Evolutionary conservation across 2,329 filamentous ascomycete genomes (phyloP).

Genomic region (Diaporthe sp.): DNA sequence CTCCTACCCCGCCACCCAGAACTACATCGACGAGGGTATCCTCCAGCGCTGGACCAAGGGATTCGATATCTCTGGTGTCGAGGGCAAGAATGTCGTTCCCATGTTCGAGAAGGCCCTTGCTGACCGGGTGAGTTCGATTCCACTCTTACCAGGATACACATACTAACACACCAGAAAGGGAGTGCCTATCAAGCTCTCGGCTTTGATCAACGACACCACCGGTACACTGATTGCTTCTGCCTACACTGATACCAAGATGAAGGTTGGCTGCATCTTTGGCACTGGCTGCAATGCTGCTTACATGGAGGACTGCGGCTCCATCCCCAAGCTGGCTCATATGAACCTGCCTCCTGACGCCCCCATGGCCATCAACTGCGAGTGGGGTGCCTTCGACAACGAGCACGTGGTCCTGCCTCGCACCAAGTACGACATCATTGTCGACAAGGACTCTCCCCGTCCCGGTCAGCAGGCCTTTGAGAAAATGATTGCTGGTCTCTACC

Average conservation of each 20-base stretch:
- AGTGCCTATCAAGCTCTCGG: constrained; percentile 91
- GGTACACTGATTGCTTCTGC: constrained; percentile 96
- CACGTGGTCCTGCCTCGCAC: constrained; percentile 88
- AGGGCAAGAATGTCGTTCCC: constrained; percentile 89
- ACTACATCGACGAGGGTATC: constrained; percentile 92
- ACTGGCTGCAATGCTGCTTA: constrained; percentile 99
- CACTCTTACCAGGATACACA: constrained; percentile 32
- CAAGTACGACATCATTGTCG: constrained; percentile 86
- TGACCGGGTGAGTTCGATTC: constrained; percentile 64
- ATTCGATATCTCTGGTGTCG: constrained; percentile 92
- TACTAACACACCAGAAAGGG: constrained; percentile 61
- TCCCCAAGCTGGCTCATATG: constrained; percentile 93
- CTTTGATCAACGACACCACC: constrained; percentile 97
- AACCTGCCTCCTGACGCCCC: constrained; percentile 85
- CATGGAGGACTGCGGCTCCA: constrained; percentile 91
- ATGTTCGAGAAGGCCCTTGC: constrained; percentile 84
- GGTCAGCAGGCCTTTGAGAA: constrained; percentile 97
- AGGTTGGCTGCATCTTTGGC: constrained; percentile 97
- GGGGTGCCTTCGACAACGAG: constrained; percentile 96
- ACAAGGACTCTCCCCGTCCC: constrained; percentile 90
- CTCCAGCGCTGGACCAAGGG: constrained; percentile 98
- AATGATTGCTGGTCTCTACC: constrained; percentile 95
- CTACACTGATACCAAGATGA: constrained; percentile 94
- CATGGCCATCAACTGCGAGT: constrained; percentile 98
- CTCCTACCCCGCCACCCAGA: constrained; percentile 92